Conservation (phyloP, 176 grass and related monocot genomes). For the Eleusine coracana region DNA sequence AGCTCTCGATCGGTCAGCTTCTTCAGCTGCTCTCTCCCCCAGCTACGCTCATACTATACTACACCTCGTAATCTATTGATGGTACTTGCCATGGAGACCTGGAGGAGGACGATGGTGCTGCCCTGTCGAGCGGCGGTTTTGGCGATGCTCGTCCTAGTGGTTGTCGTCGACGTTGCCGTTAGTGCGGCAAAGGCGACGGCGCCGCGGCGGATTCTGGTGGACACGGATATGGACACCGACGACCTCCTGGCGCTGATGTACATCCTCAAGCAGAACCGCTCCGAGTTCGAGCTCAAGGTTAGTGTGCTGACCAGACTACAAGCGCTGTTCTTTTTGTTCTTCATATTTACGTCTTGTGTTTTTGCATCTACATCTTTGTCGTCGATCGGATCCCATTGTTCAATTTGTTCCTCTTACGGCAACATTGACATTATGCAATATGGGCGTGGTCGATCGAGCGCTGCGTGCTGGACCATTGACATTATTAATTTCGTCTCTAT, state of each 20-base stretch:
- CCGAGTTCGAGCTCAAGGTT: conserved; percentile 84
- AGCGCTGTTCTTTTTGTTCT: background rate
- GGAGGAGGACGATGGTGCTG: background rate
- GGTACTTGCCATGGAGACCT: background rate
- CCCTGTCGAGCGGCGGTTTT: background rate
- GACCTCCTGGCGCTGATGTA: conserved; percentile 76
- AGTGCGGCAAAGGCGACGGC: background rate
- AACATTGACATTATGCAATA: background rate
- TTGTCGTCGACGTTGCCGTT: background rate
- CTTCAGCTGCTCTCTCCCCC: background rate
- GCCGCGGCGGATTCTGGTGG: conserved; percentile 64
- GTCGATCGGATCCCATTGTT: background rate
- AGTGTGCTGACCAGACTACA: background rate
- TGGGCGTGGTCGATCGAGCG: background rate
- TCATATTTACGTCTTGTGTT: background rate
- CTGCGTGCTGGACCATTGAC: background rate
- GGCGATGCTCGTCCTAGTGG: background rate
- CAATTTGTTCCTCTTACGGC: background rate
- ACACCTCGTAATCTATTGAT: background rate
- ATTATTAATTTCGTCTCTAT: background rate
- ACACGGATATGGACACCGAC: conserved; percentile 81
- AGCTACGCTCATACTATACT: background rate
- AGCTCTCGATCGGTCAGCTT: background rate
- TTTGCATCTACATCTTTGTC: background rate
- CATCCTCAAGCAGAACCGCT: conserved; percentile 74